phyloP scores from a whole-genome alignment of 202 grass and related monocot genomes.

The Zoysia matrella region DNA sequence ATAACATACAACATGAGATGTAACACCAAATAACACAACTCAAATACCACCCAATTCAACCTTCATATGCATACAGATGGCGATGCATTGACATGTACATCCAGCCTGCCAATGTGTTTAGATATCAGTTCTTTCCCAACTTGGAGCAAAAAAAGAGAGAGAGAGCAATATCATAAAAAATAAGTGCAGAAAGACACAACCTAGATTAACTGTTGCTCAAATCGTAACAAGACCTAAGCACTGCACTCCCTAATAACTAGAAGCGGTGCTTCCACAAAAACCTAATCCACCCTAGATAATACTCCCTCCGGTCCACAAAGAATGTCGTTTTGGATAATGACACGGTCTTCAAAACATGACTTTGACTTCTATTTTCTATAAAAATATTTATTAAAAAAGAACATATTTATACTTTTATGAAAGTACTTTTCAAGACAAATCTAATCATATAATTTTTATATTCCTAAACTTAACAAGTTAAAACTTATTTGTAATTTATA shows the following conservation, averaged over 20 bases:
- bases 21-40: conserved; percentile 37
- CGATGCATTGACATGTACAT: conserved; percentile 50
- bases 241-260: neutral
- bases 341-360: too few species aligned
- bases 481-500: too few species aligned
- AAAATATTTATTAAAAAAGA: too few species aligned
- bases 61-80: conserved; percentile 50
- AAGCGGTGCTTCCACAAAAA: neutral
- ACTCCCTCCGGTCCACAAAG: too few species aligned
- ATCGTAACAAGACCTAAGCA: neutral
- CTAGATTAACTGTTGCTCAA: neutral
- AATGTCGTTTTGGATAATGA: too few species aligned
- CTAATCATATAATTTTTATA: too few species aligned
- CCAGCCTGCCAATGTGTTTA: conserved; percentile 56
- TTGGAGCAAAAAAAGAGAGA: neutral
- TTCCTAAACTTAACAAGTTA: too few species aligned
- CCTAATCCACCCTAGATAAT: too few species aligned
- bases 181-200: conserved; percentile 4
- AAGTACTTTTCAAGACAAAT: too few species aligned
- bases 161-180: neutral
- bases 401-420: too few species aligned
- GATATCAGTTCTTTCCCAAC: conserved; percentile 41
- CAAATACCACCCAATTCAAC: conserved; percentile 57
- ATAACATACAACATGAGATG: conserved; percentile 44
- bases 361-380: too few species aligned